These are phyloP conservation scores for Zygoascus meyerae DNA, from an alignment of 1,139 yeast species.

Conservation along the genomic window DNA sequence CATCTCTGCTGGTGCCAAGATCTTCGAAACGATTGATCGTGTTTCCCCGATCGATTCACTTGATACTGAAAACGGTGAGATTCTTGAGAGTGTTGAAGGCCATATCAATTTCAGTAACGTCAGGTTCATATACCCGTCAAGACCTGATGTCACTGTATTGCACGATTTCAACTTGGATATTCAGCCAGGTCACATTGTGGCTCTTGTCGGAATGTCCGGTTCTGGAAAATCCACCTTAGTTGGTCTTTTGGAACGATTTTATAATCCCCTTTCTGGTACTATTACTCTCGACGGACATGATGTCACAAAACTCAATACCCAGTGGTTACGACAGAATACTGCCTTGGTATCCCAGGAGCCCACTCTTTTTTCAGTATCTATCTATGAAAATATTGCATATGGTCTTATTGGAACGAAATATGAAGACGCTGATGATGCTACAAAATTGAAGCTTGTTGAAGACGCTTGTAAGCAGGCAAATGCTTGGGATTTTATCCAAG, in stretches of 20 bases:
- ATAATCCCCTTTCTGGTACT: constrained; percentile 54
- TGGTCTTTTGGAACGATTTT: constrained; percentile 64
- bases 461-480: constrained; percentile 38
- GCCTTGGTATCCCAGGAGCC: constrained; percentile 93
- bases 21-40: constrained; percentile 41
- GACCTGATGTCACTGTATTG: constrained; percentile 70
- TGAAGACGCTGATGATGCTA: constrained; percentile 38
- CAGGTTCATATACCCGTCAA: constrained; percentile 76
- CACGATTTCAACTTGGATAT: constrained; percentile 56
- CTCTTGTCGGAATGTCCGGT: constrained; percentile 89
- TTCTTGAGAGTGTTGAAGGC: constrained; percentile 36
- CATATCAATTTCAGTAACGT: constrained; percentile 60
- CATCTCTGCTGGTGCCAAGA: constrained; percentile 37
- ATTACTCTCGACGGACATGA: constrained; percentile 63
- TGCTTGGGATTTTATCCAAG: constrained; percentile 38
- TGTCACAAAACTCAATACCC: constrained; percentile 57
- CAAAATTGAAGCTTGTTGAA: constrained; percentile 30
- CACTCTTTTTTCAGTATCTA: constrained; percentile 68
- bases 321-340: constrained; percentile 64
- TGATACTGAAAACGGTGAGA: constrained; percentile 29
- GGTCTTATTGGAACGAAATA: constrained; percentile 55
- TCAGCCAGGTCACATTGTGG: constrained; percentile 69
- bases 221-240: constrained; percentile 88
- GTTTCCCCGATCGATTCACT: constrained; percentile 35
- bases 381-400: constrained; percentile 72